Evolutionary conservation across 139 green algal species (phyloP).

Genomic region (Chlamydomonas sp.): DNA sequence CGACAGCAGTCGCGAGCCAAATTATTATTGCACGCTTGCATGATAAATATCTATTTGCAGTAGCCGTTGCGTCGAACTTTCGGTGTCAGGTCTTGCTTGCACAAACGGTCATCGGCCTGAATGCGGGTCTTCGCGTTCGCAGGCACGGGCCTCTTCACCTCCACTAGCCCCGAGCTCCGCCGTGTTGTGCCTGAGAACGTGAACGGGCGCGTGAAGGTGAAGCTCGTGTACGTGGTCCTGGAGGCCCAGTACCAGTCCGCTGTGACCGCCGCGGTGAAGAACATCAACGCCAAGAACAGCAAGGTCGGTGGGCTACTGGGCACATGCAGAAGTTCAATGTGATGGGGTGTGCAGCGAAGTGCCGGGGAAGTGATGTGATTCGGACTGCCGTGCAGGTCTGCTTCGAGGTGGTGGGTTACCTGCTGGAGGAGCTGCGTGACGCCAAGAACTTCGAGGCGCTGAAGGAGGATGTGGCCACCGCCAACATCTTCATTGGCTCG

Average conservation of each 20-base stretch:
- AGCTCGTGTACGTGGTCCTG: conserved; percentile 98
- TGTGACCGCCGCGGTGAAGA: conserved; percentile 85
- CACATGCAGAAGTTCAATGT: background rate
- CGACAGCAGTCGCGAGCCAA: background rate
- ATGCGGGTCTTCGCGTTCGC: background rate
- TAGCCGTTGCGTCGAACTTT: conserved; percentile 1
- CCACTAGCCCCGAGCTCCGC: conserved; percentile 89
- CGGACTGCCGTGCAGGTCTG: conserved; percentile 67
- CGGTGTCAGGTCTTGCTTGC: conserved; percentile 69
- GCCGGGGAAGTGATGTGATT: background rate
- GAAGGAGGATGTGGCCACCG: conserved; percentile 87
- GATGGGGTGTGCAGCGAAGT: background rate
- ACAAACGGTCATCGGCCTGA: conserved; percentile 70
- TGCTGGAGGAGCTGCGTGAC: conserved; percentile 98
- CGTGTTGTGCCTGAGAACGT: conserved; percentile 77
- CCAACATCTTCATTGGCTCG: conserved; percentile 99
- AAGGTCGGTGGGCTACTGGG: conserved; percentile 49
- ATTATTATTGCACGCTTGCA: too few relatives aligned
- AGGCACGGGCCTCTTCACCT: conserved; percentile 90
- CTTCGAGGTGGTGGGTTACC: conserved; percentile 97
- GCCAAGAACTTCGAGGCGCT: conserved; percentile 89
- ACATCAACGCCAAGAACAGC: conserved; percentile 90
- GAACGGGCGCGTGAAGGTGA: conserved; percentile 75
- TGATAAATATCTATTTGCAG: background rate
- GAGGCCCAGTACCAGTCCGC: conserved; percentile 98